phyloP scores from a whole-genome alignment of 1,139 yeast species.

The Yamadazyma blattariae region DNA sequence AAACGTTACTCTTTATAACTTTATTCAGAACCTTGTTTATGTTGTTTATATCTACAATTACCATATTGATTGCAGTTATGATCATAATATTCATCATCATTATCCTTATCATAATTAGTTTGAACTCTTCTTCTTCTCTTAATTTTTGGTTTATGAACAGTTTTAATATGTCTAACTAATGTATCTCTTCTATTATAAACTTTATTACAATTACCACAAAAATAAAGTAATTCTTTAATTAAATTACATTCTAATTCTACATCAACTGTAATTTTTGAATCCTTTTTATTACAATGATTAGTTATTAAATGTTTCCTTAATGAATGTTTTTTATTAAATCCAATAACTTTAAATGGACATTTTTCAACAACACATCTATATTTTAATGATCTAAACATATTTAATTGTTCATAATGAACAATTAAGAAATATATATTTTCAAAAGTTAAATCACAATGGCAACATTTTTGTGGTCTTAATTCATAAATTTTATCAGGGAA shows the following conservation, averaged over 20 bases:
- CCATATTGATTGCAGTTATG: too few relatives aligned
- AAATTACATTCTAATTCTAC: conserved; percentile 3
- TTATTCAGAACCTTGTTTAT: too few relatives aligned
- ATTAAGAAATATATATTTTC: conserved; percentile 5
- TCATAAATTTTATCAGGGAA: conserved; percentile 4
- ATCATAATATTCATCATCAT: too few relatives aligned
- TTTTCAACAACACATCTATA: conserved; percentile 43
- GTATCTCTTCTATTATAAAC: conserved; percentile 56
- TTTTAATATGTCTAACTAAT: conserved; percentile 45
- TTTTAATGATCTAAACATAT: conserved; percentile 10
- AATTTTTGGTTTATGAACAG: conserved; percentile 38
- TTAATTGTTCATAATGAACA: conserved; percentile 10
- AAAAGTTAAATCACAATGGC: conserved; percentile 11
- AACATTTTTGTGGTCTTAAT: conserved; percentile 9
- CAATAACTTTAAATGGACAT: conserved; percentile 64
- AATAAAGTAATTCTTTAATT: conserved; percentile 8
- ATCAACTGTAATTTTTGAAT: conserved; percentile 3
- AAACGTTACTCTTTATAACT: too few relatives aligned
- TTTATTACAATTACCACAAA: conserved; percentile 39
- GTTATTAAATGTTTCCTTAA: conserved; percentile 56
- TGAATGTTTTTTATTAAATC: conserved; percentile 55
- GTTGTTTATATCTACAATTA: too few relatives aligned
- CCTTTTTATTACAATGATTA: conserved; percentile 37
- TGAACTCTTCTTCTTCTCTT: background rate
- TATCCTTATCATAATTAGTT: too few relatives aligned